These are phyloP conservation scores for Populus nigra DNA, from an alignment of 345 rosid genomes.

Conservation along the genomic window DNA sequence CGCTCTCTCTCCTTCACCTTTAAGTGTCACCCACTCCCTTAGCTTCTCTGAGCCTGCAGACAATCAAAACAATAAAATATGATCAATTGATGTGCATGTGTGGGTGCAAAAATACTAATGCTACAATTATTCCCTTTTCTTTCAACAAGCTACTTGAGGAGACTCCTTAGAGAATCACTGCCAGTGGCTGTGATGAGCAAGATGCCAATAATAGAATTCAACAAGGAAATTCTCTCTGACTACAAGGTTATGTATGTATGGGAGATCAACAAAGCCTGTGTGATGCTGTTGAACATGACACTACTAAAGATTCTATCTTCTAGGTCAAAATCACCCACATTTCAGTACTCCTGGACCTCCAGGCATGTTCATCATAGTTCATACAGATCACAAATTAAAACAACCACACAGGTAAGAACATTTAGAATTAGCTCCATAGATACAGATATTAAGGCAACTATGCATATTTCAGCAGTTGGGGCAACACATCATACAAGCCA, in stretches of 20 bases:
- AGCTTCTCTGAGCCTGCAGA: conserved; percentile 61
- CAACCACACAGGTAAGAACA: not conserved
- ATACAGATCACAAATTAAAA: not conserved
- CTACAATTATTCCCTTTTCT: not conserved
- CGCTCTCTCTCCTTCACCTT: conserved; percentile 52
- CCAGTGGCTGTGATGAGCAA: not conserved
- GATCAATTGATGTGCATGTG: not conserved
- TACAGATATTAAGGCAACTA: not conserved
- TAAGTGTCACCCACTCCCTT: conserved; percentile 84
- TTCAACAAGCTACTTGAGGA: not conserved
- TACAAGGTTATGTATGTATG: not conserved
- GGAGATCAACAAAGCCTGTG: not conserved
- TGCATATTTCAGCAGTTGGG: not conserved
- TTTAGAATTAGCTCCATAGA: not conserved
- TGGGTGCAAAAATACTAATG: not conserved
- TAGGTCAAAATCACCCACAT: not conserved
- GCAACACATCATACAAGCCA: not conserved
- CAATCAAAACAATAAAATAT: not conserved
- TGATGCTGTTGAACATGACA: not conserved
- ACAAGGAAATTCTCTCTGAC: not conserved
- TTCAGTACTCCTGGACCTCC: not conserved
- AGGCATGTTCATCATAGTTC: not conserved
- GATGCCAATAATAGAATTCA: not conserved
- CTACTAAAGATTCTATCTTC: not conserved
- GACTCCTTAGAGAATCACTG: not conserved